Conservation (phyloP, 2,329 filamentous ascomycete genomes). For the Neurospora sp. region DNA sequence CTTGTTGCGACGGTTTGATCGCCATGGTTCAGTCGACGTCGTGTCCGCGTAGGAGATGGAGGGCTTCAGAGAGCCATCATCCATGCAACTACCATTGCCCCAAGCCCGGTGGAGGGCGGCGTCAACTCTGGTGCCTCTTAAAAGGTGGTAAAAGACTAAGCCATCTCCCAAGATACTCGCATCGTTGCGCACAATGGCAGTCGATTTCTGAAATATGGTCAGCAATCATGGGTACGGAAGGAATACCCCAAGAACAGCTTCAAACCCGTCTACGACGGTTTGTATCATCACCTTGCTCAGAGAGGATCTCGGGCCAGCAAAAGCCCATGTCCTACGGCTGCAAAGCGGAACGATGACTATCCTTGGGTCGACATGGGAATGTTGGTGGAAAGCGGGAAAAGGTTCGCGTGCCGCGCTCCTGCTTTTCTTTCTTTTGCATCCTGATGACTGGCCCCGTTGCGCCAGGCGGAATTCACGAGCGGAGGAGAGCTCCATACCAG, state of each 20-base stretch:
- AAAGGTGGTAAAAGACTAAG: background rate
- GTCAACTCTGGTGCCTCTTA: slow-evolving; percentile 1
- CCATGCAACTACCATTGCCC: background rate
- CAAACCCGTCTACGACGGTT: background rate
- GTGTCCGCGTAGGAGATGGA: background rate
- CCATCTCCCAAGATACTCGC: background rate
- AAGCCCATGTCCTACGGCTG: background rate
- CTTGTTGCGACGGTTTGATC: slow-evolving; percentile 11
- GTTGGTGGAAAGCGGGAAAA: background rate
- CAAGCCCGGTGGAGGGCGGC: background rate
- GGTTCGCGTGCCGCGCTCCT: background rate
- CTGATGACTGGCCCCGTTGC: background rate
- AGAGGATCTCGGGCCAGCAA: background rate
- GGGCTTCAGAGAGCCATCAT: background rate
- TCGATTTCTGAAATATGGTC: background rate
- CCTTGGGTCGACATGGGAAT: background rate
- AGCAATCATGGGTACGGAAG: background rate
- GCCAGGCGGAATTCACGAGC: background rate
- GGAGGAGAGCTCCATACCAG: background rate
- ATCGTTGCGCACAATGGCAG: background rate
- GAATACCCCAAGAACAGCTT: background rate
- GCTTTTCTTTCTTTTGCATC: background rate
- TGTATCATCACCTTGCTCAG: background rate
- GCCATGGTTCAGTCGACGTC: slow-evolving; percentile 13
- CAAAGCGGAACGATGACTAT: background rate